Base-by-base conservation (phyloP, 169 alveolate genomes). In the Eimeria necatrix region DNA sequence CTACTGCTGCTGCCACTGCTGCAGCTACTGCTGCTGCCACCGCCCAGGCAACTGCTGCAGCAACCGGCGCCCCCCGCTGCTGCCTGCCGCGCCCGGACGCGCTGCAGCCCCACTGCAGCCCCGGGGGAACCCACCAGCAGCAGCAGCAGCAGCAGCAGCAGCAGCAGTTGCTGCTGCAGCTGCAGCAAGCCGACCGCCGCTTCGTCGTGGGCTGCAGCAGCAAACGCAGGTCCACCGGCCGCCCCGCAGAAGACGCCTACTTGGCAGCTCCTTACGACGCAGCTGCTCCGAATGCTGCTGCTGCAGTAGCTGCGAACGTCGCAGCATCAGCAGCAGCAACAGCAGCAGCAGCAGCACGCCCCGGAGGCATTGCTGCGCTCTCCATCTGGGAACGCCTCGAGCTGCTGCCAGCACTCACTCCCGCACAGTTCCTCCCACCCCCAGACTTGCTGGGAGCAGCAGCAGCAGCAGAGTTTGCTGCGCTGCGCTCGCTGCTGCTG, bases 381-480 rank as follows among this genome's bases (percentile, higher is more conserved):
- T 76, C 81, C 22, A 84, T 89, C 3, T 89, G 94, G 94, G 94
- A 89, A 41, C 24, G 81, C 8, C 76, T 89, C 41, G 94, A 89
- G 94, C 41, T 41, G 18, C 89, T 89, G 4, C 94, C 94, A 14
- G 89, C 94, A 20, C 76, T 89, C 41, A 52, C 56, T 24, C 94
- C 94, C 0, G 73, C 81, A 60, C 88, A 89, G 22, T 89, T 89
- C 60, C 94, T 89, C 4, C 94, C 94, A 8, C 60, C 94, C 52
- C 76, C 52, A 3, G 89, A 89, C 49, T 20, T 89, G 20, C 20
- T 89, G 48, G 89, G 94, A 7, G 26, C 85, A 22, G 53, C 64
- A 24, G 81, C 88, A n/a, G 48, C 60, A 74, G 64, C 48, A 71
- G 94, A 89, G 24, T 49, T 89, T 70, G 71, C 94, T 89, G 78